phyloP scores from a whole-genome alignment of 768 basidiomycete species.

The Lyophyllum shimeji region DNA sequence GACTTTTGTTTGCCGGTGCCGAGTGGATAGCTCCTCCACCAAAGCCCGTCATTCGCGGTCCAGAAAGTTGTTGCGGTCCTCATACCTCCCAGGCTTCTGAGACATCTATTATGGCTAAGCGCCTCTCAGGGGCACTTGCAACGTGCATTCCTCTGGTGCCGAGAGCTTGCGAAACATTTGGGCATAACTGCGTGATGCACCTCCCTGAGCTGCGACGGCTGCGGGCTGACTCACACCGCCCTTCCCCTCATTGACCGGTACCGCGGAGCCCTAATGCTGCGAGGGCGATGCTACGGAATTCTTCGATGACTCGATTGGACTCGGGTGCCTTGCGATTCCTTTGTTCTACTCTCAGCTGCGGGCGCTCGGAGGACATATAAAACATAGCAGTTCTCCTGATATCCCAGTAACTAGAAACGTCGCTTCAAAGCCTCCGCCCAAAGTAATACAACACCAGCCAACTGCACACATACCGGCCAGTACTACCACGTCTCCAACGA shows the following conservation, averaged over 20 bases:
- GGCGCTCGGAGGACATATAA: not conserved
- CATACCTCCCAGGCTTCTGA: no score
- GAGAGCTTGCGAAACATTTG: no score
- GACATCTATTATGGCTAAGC: no score
- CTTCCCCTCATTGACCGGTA: not conserved
- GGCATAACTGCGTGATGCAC: not conserved
- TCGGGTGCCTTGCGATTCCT: not conserved
- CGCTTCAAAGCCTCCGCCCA: not conserved
- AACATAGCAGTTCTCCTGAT: not conserved
- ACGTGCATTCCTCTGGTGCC: no score
- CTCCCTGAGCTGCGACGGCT: not conserved
- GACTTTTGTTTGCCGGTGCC: no score
- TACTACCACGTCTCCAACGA: not conserved
- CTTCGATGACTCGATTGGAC: not conserved
- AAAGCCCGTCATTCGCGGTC: no score
- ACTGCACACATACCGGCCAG: not conserved
- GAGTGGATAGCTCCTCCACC: no score
- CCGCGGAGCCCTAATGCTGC: not conserved
- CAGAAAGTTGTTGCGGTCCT: no score
- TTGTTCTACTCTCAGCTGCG: not conserved
- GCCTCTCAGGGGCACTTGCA: no score
- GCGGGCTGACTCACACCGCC: not conserved
- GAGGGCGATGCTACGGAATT: not conserved
- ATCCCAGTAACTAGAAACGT: not conserved
- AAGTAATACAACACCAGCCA: not conserved